phyloP scores from a whole-genome alignment of 2,329 filamentous ascomycete species.

The Aspergillus ruber region DNA sequence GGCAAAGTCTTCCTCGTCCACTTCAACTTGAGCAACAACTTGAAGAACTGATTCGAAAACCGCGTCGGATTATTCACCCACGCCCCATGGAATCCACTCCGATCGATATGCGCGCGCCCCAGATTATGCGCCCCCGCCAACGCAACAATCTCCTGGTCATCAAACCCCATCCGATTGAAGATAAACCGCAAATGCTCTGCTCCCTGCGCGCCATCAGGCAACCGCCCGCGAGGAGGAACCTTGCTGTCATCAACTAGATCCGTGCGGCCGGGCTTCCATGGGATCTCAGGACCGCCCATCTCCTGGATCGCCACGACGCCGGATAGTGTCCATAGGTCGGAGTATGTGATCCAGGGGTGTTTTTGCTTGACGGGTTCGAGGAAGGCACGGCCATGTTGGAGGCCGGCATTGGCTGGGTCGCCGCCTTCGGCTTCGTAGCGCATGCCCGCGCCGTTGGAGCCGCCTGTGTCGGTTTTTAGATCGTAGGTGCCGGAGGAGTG shows the following conservation, averaged over 20 bases:
- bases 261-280: conserved; percentile 54
- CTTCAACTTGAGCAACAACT: conserved; percentile 45
- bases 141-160: conserved; percentile 55
- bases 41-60: conserved; percentile 55
- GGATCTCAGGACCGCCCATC: conserved; percentile 54
- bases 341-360: conserved; percentile 59
- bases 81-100: conserved; percentile 53
- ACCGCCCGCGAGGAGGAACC: conserved; percentile 49
- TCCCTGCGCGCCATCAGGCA: conserved; percentile 51
- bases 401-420: conserved; percentile 59
- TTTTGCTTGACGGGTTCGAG: conserved; percentile 56
- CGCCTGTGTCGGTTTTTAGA: conserved; percentile 53
- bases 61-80: conserved; percentile 56
- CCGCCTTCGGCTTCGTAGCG: conserved; percentile 59
- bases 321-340: conserved; percentile 60
- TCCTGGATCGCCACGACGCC: conserved; percentile 53
- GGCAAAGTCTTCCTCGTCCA: conserved; percentile 51
- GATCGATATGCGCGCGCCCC: conserved; percentile 50
- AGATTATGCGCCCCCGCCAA: conserved; percentile 52
- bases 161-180: conserved; percentile 57
- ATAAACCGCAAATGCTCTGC: conserved; percentile 50
- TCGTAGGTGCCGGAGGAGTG: conserved; percentile 61
- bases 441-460: conserved; percentile 61
- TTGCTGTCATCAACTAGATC: conserved; percentile 55
- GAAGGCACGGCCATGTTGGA: conserved; percentile 58